Base-by-base conservation (phyloP, 805 yeast genomes). In the Barnettozyma vustinii region DNA sequence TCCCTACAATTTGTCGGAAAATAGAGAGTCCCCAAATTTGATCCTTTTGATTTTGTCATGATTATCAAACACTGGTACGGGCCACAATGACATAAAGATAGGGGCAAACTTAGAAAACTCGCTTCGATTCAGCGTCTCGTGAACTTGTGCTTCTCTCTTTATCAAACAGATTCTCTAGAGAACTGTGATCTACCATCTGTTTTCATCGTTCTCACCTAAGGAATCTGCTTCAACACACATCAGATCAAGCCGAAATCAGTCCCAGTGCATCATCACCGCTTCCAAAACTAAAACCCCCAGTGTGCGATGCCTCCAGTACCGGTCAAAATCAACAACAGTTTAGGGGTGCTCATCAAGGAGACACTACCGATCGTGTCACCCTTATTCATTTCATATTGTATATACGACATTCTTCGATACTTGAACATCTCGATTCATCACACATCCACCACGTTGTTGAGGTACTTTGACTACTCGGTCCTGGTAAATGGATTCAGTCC, bases 341-440 rank as follows among this genome's bases (percentile, higher is more conserved):
- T 44, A 20, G 25, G 42, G 5, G 16, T 43, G 12, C 26, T 58
- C 19, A 5, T 56, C 20, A 49, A 42, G 45, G 58, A 55, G 36
- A 47, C 54, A 5, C 20, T 56, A 15, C 59, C 57, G 2, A 27
- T 55, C 2, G 21, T 57, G 5, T 44, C 52, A 7, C 63, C 63
- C 4, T n/a, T 49, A 1, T 55, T 59, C 40, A 53, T 54, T 20
- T 30, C 51, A 13, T 59, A 56, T 33, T 47, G 51, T 33, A 51
- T 46, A 1, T 59, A 52, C 30, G 60, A 59, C 36, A 26, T 52
- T 0, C 27, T 58, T 16, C 40, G 45, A 2, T 51, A 20, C 47
- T 27, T 53, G 23, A 33, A 41, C 20, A n/a, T 39, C 7, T 36
- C 37, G 16, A 30, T 30, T 25, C 40, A 27, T 13, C 33, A 6